A percentile compares a stretch with the other conserved stretches of the same genome.
Conservation (phyloP, 306 rosid genomes). For the Datisca glomerata region DNA sequence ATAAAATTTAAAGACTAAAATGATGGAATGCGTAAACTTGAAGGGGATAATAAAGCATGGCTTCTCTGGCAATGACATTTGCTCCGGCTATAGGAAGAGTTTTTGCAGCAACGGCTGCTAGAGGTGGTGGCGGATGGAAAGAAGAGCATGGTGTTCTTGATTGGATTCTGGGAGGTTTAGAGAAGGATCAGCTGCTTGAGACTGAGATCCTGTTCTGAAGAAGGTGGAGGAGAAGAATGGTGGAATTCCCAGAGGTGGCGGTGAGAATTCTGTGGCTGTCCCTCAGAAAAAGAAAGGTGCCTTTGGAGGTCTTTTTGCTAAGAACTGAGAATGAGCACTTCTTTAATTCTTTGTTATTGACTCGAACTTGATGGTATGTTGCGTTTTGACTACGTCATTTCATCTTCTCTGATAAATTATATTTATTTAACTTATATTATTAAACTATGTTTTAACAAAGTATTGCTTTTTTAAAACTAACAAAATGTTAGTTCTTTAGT, state of each 20-base stretch:
- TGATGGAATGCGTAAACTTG: no score
- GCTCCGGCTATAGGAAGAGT: slow-evolving; percentile 34
- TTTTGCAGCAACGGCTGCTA: slow-evolving; percentile 38
- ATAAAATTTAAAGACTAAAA: no score
- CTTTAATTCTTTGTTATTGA: background rate
- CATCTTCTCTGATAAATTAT: no score
- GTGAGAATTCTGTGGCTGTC: slow-evolving; percentile 35
- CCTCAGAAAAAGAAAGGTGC: slow-evolving; percentile 47
- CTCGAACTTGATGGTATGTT: no score
- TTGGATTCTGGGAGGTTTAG: slow-evolving; percentile 48
- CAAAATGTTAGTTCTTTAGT: no score
- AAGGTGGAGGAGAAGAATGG: slow-evolving; percentile 46
- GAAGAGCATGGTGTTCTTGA: slow-evolving; percentile 42
- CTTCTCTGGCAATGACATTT: slow-evolving; percentile 39
- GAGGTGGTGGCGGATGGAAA: slow-evolving; percentile 32
- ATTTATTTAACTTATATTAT: no score
- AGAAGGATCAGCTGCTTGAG: slow-evolving; percentile 41
- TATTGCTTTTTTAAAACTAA: no score
- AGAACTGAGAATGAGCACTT: slow-evolving; percentile 20
- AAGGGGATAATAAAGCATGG: no score
- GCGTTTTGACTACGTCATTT: no score
- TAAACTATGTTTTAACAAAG: no score
- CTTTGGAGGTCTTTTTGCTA: slow-evolving; percentile 39
- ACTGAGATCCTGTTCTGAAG: slow-evolving; percentile 53
- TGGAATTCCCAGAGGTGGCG: slow-evolving; percentile 13